A percentile compares a stretch with the other conserved stretches of the same genome.
phyloP scores from a whole-genome alignment of 345 rosid species.

The Salix brachista region DNA sequence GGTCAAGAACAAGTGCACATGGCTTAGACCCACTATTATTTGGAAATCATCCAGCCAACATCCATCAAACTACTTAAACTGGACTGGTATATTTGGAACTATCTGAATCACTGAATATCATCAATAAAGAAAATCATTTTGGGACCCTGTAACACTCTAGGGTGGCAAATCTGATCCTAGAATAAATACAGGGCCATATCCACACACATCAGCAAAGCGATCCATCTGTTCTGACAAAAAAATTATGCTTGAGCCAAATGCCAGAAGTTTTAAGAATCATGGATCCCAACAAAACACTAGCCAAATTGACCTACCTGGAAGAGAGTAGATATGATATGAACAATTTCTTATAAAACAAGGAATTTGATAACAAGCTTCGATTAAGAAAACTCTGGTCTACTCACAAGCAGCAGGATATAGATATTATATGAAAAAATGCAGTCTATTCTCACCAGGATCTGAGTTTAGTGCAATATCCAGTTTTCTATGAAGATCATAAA shows the following conservation, averaged over 20 bases:
- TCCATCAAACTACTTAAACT: neutral
- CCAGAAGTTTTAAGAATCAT: neutral
- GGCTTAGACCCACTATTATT: conserved; percentile 17
- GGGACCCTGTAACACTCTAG: neutral
- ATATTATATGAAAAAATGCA: neutral
- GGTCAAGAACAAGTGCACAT: conserved; percentile 30
- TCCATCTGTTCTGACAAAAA: neutral
- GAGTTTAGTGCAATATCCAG: neutral
- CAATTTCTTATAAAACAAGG: neutral
- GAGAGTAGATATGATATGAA: neutral
- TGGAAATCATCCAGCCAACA: neutral
- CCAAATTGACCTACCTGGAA: neutral
- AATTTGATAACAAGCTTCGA: neutral
- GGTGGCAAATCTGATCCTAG: neutral
- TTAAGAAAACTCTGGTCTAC: neutral
- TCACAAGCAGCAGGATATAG: neutral
- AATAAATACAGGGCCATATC: neutral
- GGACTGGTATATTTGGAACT: conserved; percentile 5
- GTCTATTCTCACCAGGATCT: too few relatives aligned
- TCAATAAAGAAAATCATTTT: neutral
- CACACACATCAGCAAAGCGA: neutral
- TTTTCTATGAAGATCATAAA: too few relatives aligned
- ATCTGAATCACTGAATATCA: conserved; percentile 3
- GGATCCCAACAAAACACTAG: neutral
- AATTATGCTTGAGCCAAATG: neutral